Base-by-base conservation (phyloP, 2,329 filamentous ascomycete species). In the Fusarium tjaetaba region DNA sequence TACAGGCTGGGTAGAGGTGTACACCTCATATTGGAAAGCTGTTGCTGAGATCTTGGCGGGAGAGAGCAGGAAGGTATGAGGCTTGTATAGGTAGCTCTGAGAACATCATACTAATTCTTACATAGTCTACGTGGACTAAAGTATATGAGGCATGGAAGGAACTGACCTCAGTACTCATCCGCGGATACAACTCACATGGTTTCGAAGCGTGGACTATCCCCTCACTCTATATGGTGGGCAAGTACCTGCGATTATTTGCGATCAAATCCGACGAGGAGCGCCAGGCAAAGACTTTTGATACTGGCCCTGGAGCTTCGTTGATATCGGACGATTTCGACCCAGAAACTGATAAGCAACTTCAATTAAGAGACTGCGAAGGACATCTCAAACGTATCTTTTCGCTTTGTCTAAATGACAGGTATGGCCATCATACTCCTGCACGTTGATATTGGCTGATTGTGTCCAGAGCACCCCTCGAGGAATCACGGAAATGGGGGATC, bases 401-500 rank as follows among this genome's bases (percentile, higher is more conserved):
- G 22, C 84, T 97, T 9, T 99, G 96, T 81, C 86, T 97, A 55
- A 94, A 91, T 77, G 96, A 99, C 81, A 92, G 95, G 94, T 97
- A 86, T 77, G 81, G 8, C 11, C 16, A 13, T 24, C 7, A 32
- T 26, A 16, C 7, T 24, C 28, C 28, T 10, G 38, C 11, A 38
- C 22, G 13, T 52, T 55, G 45, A 71, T 28, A 41, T 39, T 69
- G 22, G 57, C 49, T 59, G 13, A 64, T 61, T 42, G 14, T 16
- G 18, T 41, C 46, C 61, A 78, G 94, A 82, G 93, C 93, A 69
- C 91, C 93, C 20, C 86, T 98, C 49, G 91, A 95, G 79, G 93
- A 97, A 78, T 98, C 96, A 14, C 91, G 96, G 61, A 99, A 98
- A 89, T 99, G 96, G 96, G 97, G 94, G 11, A 93, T 97, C 53